These are phyloP conservation scores for Neoarthrinium moseri DNA, from an alignment of 2,329 filamentous ascomycete genomes.

Conservation along the genomic window DNA sequence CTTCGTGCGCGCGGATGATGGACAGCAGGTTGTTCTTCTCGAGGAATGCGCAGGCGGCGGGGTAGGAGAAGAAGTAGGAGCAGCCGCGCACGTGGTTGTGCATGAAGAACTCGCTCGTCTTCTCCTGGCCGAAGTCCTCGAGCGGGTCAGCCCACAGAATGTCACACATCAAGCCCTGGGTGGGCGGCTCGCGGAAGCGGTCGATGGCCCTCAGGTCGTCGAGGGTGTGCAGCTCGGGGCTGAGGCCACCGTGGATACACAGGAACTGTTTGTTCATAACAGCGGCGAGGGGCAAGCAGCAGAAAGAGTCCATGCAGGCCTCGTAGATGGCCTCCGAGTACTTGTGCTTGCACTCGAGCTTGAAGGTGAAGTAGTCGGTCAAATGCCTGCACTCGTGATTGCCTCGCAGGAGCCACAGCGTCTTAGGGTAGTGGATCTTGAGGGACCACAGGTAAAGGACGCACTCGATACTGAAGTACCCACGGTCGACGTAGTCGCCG, in stretches of 20 bases:
- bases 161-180: slow-evolving; percentile 97
- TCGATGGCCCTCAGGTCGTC: slow-evolving; percentile 96
- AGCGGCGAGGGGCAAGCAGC: slow-evolving; percentile 85
- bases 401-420: slow-evolving; percentile 92
- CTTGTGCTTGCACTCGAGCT: slow-evolving; percentile 99
- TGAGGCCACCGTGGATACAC: slow-evolving; percentile 95
- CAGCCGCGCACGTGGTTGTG: slow-evolving; percentile 98
- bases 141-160: slow-evolving; percentile 98
- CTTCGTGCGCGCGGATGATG: slow-evolving; percentile 95
- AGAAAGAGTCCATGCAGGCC: slow-evolving; percentile 98
- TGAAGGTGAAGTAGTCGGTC: slow-evolving; percentile 99
- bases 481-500: slow-evolving; percentile 96
- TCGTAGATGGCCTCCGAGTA: slow-evolving; percentile 96
- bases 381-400: slow-evolving; percentile 99
- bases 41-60: slow-evolving; percentile 92
- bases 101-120: slow-evolving; percentile 94
- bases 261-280: slow-evolving; percentile 99
- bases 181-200: slow-evolving; percentile 95
- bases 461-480: slow-evolving; percentile 99
- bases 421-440: slow-evolving; percentile 99
- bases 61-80: slow-evolving; percentile 99
- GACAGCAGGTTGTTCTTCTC: slow-evolving; percentile 99
- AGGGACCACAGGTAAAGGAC: slow-evolving; percentile 96
- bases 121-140: slow-evolving; percentile 98
- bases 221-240: slow-evolving; percentile 91